Evolutionary conservation across 2,329 filamentous ascomycete genomes (phyloP).

Genomic region (Chaetomiaceae sp.): DNA sequence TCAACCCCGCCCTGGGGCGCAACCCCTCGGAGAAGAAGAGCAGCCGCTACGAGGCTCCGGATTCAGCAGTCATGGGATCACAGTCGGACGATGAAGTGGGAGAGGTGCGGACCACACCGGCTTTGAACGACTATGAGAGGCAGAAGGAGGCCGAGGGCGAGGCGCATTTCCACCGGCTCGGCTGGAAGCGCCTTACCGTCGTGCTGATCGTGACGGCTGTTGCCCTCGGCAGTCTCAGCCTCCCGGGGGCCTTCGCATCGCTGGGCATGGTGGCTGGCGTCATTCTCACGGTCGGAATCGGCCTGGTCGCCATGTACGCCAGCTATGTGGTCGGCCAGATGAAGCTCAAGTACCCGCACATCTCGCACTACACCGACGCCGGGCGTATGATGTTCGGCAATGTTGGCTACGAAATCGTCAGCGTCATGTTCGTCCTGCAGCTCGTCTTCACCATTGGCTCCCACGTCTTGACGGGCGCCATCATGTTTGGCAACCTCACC

Average conservation of each 20-base stretch:
- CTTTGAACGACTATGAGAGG: slow-evolving; percentile 43
- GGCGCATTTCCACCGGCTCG: slow-evolving; percentile 49
- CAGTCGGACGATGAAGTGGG: slow-evolving; percentile 21
- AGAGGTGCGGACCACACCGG: slow-evolving; percentile 16
- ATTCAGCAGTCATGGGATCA: neutral
- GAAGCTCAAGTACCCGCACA: slow-evolving; percentile 49
- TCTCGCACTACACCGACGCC: slow-evolving; percentile 65
- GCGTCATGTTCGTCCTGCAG: slow-evolving; percentile 58
- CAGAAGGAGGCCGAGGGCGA: slow-evolving; percentile 43
- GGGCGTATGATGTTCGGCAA: slow-evolving; percentile 58
- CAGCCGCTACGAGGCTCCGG: neutral
- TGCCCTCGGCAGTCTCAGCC: slow-evolving; percentile 49
- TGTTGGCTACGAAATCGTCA: slow-evolving; percentile 59
- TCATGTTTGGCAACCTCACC: slow-evolving; percentile 63
- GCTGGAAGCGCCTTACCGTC: slow-evolving; percentile 54
- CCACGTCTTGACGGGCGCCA: slow-evolving; percentile 66
- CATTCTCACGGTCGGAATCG: slow-evolving; percentile 34
- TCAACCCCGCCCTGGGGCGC: slow-evolving; percentile 1
- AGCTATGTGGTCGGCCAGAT: slow-evolving; percentile 41
- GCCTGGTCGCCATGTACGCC: slow-evolving; percentile 39
- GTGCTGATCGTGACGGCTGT: slow-evolving; percentile 55
- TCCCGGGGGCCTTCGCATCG: slow-evolving; percentile 49
- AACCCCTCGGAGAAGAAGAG: slow-evolving; percentile 13
- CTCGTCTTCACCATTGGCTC: slow-evolving; percentile 66
- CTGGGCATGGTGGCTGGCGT: slow-evolving; percentile 48